A percentile compares a stretch with the other conserved stretches of the same genome.
Conservation (phyloP, 345 rosid species). For the Eucalyptus leucophloia region DNA sequence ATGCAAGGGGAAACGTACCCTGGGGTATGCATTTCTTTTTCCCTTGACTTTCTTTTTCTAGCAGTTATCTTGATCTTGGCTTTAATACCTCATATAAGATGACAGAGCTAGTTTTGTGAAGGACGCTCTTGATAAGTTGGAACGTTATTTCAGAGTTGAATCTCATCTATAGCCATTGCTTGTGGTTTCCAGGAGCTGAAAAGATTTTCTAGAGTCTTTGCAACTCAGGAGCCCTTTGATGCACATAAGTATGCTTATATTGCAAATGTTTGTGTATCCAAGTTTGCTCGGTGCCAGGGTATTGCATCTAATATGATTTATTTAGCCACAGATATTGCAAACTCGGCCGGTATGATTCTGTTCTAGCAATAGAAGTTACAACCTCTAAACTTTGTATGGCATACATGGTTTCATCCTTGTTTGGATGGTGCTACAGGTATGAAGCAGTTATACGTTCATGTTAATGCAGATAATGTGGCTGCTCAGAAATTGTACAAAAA, state of each 20-base stretch:
- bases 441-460: slow-evolving; percentile 9
- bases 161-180: neutral
- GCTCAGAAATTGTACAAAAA: slow-evolving; percentile 6
- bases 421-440: slow-evolving; percentile 1
- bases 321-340: slow-evolving; percentile 6
- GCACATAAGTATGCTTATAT: slow-evolving; percentile 6
- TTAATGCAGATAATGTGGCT: neutral
- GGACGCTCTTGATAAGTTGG: neutral
- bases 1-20: slow-evolving; percentile 11
- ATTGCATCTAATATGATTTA: slow-evolving; percentile 5
- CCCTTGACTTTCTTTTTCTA: neutral
- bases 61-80: neutral
- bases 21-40: neutral
- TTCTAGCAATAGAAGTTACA: neutral
- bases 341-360: neutral
- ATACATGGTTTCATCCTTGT: neutral
- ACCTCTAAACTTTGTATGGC: neutral
- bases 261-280: slow-evolving; percentile 8
- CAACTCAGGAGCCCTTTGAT: slow-evolving; percentile 4
- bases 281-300: slow-evolving; percentile 8
- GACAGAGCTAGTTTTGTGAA: neutral
- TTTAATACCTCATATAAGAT: neutral
- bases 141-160: neutral
- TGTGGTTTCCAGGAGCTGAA: neutral
- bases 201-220: neutral